Conservation (phyloP, 257 asterid genomes). For the Dorcoceras hygrometricum region DNA sequence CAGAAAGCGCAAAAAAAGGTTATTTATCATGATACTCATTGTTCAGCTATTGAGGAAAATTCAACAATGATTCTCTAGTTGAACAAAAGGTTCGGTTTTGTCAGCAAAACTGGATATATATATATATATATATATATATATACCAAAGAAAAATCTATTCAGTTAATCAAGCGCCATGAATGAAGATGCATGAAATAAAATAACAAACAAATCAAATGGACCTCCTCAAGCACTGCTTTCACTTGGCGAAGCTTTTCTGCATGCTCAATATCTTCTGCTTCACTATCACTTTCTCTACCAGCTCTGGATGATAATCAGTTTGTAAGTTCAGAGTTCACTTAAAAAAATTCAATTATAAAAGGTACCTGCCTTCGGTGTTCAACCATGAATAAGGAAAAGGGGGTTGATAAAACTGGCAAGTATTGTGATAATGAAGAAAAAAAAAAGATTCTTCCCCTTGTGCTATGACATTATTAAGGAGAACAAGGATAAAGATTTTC, state of each 20-base stretch:
- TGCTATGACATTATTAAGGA: neutral
- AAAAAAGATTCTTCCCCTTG: neutral
- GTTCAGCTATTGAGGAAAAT: too few relatives aligned
- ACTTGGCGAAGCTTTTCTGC: conserved; percentile 99
- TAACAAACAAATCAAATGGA: conserved; percentile 29
- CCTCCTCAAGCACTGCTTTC: conserved; percentile 99
- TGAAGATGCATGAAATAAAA: conserved; percentile 7
- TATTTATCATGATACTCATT: too few relatives aligned
- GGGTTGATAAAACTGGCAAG: neutral
- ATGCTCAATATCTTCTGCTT: conserved; percentile 94
- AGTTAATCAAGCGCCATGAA: conserved; percentile 20
- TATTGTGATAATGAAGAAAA: neutral
- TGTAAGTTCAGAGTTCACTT: conserved; percentile 26
- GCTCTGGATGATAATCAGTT: conserved; percentile 50
- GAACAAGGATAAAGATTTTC: neutral
- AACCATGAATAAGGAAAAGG: neutral
- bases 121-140: too few relatives aligned
- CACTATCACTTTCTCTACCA: conserved; percentile 94
- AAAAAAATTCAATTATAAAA: conserved; percentile 20
- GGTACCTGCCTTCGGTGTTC: neutral
- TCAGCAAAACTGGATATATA: neutral
- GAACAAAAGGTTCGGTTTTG: neutral
- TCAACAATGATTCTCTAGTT: neutral
- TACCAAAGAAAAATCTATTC: conserved; percentile 6
- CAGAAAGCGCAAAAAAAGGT: too few relatives aligned